phyloP scores from a whole-genome alignment of 352 stramenopile genomes.

The Phytopythium helicoides region DNA sequence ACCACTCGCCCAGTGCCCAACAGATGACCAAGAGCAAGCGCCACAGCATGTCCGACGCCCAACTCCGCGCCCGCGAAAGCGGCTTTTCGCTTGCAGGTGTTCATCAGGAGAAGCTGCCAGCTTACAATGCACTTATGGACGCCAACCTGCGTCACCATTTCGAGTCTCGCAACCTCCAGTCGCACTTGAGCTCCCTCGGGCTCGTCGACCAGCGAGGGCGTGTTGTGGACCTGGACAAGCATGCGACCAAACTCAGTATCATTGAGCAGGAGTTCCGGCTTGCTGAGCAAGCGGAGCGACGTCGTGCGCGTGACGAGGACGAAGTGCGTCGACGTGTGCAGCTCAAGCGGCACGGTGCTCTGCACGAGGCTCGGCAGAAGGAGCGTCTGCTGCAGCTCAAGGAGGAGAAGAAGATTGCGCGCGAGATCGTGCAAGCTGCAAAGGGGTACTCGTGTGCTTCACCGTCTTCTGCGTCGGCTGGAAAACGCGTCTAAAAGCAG shows the following conservation, averaged over 20 bases:
- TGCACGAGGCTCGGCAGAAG: slow-evolving; percentile 73
- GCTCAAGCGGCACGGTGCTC: slow-evolving; percentile 81
- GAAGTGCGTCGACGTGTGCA: slow-evolving; percentile 87
- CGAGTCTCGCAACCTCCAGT: slow-evolving; percentile 73
- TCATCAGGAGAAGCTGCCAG: slow-evolving; percentile 64
- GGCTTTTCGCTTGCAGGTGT: slow-evolving; percentile 59
- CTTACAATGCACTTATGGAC: slow-evolving; percentile 90
- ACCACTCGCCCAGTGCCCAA: no score
- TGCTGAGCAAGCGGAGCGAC: slow-evolving; percentile 75
- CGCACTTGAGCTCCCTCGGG: slow-evolving; percentile 73
- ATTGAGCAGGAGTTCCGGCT: slow-evolving; percentile 92
- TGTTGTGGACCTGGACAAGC: slow-evolving; percentile 88
- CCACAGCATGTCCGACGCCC: slow-evolving; percentile 13
- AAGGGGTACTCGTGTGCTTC: slow-evolving; percentile 54
- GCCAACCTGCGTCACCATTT: slow-evolving; percentile 90
- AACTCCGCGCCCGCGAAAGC: slow-evolving; percentile 48
- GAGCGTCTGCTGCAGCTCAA: slow-evolving; percentile 88
- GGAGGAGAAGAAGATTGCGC: slow-evolving; percentile 84
- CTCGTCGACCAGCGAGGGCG: slow-evolving; percentile 87
- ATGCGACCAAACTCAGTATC: slow-evolving; percentile 89
- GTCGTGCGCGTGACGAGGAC: slow-evolving; percentile 78
- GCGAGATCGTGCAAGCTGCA: slow-evolving; percentile 81
- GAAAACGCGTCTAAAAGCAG: no score
- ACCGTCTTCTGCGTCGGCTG: slow-evolving; percentile 12
- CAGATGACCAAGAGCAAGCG: slow-evolving; percentile 35